Evolutionary conservation across 495 filamentous ascomycete species (phyloP).

Genomic region (Penicillium odoratum): DNA sequence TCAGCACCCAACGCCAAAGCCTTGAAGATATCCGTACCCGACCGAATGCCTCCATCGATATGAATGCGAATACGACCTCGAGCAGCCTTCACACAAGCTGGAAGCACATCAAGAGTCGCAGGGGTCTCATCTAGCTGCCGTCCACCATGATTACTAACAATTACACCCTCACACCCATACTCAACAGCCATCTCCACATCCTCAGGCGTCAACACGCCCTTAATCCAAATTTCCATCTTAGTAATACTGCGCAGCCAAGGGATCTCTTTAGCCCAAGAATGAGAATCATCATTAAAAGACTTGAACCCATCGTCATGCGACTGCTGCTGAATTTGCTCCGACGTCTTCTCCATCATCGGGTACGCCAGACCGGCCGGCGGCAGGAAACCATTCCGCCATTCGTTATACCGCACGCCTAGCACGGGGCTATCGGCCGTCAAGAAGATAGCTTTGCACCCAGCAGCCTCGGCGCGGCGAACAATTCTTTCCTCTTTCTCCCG

Average conservation of each 20-base stretch:
- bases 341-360: constrained; percentile 55
- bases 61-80: constrained; percentile 60
- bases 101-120: constrained; percentile 57
- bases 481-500: constrained; percentile 56
- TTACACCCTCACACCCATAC: constrained; percentile 55
- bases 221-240: constrained; percentile 56
- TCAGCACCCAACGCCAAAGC: constrained; percentile 65
- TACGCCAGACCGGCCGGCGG: constrained; percentile 33
- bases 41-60: constrained; percentile 65
- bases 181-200: constrained; percentile 57
- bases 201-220: constrained; percentile 55
- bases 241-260: constrained; percentile 50
- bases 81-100: constrained; percentile 64
- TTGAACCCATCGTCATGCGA: constrained; percentile 53
- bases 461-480: constrained; percentile 40
- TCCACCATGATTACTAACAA: constrained; percentile 72
- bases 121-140: constrained; percentile 65
- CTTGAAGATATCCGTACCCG: constrained; percentile 70
- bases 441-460: constrained; percentile 61
- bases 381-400: constrained; percentile 42
- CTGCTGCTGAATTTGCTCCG: constrained; percentile 65
- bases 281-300: constrained; percentile 59
- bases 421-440: constrained; percentile 86
- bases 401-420: constrained; percentile 55
- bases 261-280: constrained; percentile 58